Conservation (phyloP, 495 filamentous ascomycete species). For the Penicillium antarcticum region DNA sequence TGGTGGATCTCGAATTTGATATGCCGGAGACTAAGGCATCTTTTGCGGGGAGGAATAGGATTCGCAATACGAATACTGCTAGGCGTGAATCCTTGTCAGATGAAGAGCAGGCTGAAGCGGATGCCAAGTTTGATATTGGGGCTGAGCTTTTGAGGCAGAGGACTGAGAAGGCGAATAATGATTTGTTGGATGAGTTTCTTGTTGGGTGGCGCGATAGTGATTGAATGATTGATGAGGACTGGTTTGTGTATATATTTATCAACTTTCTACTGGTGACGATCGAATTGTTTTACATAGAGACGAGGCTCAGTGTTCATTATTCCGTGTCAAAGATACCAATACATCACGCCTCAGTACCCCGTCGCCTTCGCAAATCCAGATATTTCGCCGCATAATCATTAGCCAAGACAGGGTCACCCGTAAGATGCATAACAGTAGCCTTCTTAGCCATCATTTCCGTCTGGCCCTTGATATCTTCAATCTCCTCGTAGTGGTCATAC, state of each 20-base stretch:
- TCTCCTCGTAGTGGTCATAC: constrained; percentile 62
- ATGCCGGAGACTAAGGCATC: neutral
- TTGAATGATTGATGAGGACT: neutral
- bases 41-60: neutral
- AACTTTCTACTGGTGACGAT: too few relatives aligned
- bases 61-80: neutral
- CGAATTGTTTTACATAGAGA: too few relatives aligned
- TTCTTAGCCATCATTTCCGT: constrained; percentile 87
- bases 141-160: constrained; percentile 2
- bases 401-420: constrained; percentile 66
- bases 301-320: neutral
- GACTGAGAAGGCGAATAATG: neutral
- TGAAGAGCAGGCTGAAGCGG: neutral
- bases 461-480: constrained; percentile 72
- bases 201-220: neutral
- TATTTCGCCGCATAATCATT: constrained; percentile 76
- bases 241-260: neutral
- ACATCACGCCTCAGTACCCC: constrained; percentile 15
- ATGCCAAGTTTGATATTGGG: constrained; percentile 5
- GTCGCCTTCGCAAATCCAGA: constrained; percentile 51
- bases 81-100: neutral
- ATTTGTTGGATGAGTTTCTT: constrained; percentile 5
- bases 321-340: neutral
- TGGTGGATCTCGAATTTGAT: neutral
- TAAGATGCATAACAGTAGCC: constrained; percentile 71